These are phyloP conservation scores for Mallotus japonicus DNA, from an alignment of 441 rosid species.

Conservation along the genomic window DNA sequence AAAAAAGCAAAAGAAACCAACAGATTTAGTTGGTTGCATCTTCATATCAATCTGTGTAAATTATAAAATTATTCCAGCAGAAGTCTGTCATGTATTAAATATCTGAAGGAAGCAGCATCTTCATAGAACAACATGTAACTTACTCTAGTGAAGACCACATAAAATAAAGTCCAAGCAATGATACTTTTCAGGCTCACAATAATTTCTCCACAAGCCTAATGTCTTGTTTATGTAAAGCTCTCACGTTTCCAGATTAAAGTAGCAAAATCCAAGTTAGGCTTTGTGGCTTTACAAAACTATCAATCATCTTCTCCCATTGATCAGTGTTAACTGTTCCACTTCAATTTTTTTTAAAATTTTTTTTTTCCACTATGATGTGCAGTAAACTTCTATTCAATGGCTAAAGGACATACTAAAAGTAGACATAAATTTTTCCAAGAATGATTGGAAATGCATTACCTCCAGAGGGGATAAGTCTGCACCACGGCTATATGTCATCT, in stretches of 20 bases:
- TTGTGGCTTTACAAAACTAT: background rate
- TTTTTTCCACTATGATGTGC: background rate
- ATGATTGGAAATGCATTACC: conserved; percentile 42
- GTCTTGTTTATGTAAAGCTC: background rate
- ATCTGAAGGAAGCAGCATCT: background rate
- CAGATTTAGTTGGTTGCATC: background rate
- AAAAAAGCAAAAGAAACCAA: background rate
- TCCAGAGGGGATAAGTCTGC: conserved; percentile 97
- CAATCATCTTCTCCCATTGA: background rate
- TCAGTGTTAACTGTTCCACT: background rate
- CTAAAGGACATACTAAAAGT: background rate
- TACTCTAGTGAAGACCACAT: background rate
- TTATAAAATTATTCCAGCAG: background rate
- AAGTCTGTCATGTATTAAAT: background rate
- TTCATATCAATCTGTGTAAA: background rate
- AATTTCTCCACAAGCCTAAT: background rate
- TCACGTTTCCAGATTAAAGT: background rate
- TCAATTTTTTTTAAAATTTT: background rate
- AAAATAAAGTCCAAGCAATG: background rate
- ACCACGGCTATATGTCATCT: conserved; percentile 96
- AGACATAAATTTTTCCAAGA: background rate
- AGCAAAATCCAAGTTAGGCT: background rate
- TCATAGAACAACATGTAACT: background rate
- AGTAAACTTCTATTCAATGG: conserved; percentile 5
- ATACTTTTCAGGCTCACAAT: background rate